Conservation (phyloP, 768 basidiomycete species). For the Termitomyces sp. region DNA sequence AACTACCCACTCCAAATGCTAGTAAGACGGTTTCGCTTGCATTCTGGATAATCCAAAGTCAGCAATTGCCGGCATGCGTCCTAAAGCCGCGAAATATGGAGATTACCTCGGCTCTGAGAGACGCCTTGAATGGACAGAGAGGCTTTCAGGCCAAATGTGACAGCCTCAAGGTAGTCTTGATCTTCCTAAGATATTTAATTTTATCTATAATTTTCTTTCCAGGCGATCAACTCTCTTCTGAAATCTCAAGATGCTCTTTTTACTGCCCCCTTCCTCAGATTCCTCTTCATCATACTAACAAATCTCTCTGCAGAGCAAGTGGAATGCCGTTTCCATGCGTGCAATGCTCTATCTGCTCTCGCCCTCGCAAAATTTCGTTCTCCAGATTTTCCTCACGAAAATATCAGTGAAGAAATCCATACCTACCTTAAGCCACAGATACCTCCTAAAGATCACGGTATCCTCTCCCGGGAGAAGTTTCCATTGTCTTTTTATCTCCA, state of each 20-base stretch:
- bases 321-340: constrained; percentile 45
- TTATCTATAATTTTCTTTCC: not conserved
- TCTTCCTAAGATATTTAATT: not conserved
- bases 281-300: constrained; percentile 39
- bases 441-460: constrained; percentile 1
- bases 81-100: constrained; percentile 27
- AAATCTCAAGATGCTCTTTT: constrained; percentile 43
- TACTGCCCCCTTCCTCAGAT: constrained; percentile 40
- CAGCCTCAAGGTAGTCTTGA: constrained; percentile 27
- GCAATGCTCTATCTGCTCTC: constrained; percentile 54
- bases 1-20: constrained; percentile 34
- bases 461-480: constrained; percentile 4
- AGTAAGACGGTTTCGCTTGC: constrained; percentile 42
- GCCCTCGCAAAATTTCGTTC: constrained; percentile 36
- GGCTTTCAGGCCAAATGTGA: constrained; percentile 30
- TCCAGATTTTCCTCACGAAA: constrained; percentile 19
- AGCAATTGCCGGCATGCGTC: constrained; percentile 28
- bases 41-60: constrained; percentile 43
- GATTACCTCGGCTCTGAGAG: constrained; percentile 32
- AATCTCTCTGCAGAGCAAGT: constrained; percentile 25
- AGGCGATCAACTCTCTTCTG: constrained; percentile 35
- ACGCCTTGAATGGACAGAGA: constrained; percentile 30
- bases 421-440: constrained; percentile 24
- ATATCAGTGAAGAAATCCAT: constrained; percentile 22
- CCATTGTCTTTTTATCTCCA: constrained; percentile 24